Conservation (phyloP, 2,329 filamentous ascomycete species). For the Neophaeococcomyces mojaviensis region DNA sequence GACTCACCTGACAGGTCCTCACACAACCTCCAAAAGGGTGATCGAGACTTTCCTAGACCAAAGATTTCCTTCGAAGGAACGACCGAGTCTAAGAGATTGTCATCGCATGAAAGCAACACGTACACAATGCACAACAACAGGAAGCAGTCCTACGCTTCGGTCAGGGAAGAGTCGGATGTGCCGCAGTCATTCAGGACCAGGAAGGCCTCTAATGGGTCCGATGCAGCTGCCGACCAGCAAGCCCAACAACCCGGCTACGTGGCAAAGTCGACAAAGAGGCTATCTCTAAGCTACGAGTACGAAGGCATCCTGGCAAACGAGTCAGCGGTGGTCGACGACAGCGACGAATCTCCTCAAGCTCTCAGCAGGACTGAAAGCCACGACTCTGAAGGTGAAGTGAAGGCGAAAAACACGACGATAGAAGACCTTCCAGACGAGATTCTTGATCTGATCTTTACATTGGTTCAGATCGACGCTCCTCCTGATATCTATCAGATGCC, state of each 20-base stretch:
- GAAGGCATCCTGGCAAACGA: neutral
- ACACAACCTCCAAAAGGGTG: neutral
- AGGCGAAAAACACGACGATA: neutral
- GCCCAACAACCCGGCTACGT: constrained; percentile 13
- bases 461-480: constrained; percentile 65
- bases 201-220: constrained; percentile 16
- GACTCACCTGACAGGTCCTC: neutral
- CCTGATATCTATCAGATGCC: constrained; percentile 68
- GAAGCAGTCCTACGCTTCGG: constrained; percentile 23
- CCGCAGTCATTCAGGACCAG: constrained; percentile 22
- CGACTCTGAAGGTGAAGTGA: neutral
- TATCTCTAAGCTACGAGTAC: no score
- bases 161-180: constrained; percentile 21
- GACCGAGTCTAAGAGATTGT: neutral
- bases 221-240: neutral
- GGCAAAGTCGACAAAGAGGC: neutral
- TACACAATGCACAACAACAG: constrained; percentile 8
- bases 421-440: constrained; percentile 23
- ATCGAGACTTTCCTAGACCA: neutral
- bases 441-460: constrained; percentile 64
- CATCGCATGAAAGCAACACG: neutral
- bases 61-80: constrained; percentile 3
- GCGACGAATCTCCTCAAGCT: neutral
- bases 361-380: neutral
- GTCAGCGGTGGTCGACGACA: neutral